Evolutionary conservation across 208 protist species (phyloP), one percentile per base, ranked within the genome.

Genomic region (Crithidia brevicula): DNA sequence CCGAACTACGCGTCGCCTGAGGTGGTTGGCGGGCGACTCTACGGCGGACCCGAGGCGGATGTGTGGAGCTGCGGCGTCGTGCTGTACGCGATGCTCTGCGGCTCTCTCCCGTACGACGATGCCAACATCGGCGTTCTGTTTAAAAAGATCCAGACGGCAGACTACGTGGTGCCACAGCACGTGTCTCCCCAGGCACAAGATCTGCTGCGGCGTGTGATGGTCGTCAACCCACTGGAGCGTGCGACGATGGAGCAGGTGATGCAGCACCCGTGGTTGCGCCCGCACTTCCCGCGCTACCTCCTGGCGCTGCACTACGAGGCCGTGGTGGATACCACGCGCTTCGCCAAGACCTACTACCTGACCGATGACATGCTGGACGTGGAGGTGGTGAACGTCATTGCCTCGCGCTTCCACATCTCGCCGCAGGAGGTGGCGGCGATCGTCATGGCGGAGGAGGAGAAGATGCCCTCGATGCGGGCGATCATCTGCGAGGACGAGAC

Each of bases 241-340:
- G 85, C 89, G 13, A 96, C 92, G 16, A 92, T 96, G 77, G 87
- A 93, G 71, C 89, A 96, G 74, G 81, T 95, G 16, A 87, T 96
- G 78, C 85, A 93, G 63, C 86, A 93, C 76, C 88, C 92, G 8
- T 96, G 89, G 88, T 45, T 93, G 47, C 64, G 72, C 0, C 75
- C 77, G 5, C 38, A 72, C 46, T 95, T 85, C 64, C 88, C 89
- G 18, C 69, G 58, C 20, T 82, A 87, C 67, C 65, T 96, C 13
- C 79, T 95, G 5, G 71, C 82, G 10, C 52, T 91, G 5, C 85
- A 93, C 71, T 90, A 89, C 72, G 76, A 86, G 18, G 77, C 86
- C 3, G 78, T 92, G 52, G 42, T 91, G 25, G 77, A 92, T 58
- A 75, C 84, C 0, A 87, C 83, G 54, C 72, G 71, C 20, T 91